These are phyloP conservation scores for Carex scoparia DNA, from an alignment of 176 grass and related monocot species.

Conservation along the genomic window DNA sequence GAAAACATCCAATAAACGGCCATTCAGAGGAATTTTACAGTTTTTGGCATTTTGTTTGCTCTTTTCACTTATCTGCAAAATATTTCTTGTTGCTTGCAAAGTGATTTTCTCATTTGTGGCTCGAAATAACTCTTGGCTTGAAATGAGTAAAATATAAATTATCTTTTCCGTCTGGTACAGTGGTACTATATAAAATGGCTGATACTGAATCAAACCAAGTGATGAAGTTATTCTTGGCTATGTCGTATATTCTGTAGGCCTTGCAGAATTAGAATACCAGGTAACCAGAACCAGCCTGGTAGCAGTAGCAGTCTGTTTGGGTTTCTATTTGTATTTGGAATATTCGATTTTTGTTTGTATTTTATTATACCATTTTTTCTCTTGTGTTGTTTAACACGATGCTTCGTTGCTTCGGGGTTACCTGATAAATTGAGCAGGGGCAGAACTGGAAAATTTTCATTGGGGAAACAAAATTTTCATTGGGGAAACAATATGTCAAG, in stretches of 20 bases:
- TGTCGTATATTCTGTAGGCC: background rate
- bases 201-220: background rate
- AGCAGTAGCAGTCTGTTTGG: background rate
- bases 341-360: background rate
- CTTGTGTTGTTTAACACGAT: background rate
- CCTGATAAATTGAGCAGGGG: no score
- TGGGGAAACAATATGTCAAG: no score
- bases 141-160: background rate
- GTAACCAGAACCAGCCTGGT: background rate
- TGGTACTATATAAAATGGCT: slow-evolving; percentile 12
- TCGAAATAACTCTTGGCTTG: background rate
- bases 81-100: background rate
- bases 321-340: background rate
- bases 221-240: background rate
- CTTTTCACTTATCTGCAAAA: background rate
- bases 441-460: no score
- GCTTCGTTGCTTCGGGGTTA: no score
- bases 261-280: background rate
- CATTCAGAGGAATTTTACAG: slow-evolving; percentile 10
- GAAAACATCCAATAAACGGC: background rate
- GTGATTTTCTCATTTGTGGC: slow-evolving; percentile 1
- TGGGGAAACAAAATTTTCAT: no score
- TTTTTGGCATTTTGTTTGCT: background rate
- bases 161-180: background rate
- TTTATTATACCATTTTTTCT: background rate